Evolutionary conservation across 495 filamentous ascomycete species (phyloP).

Genomic region (Lophiostoma macrostomum): DNA sequence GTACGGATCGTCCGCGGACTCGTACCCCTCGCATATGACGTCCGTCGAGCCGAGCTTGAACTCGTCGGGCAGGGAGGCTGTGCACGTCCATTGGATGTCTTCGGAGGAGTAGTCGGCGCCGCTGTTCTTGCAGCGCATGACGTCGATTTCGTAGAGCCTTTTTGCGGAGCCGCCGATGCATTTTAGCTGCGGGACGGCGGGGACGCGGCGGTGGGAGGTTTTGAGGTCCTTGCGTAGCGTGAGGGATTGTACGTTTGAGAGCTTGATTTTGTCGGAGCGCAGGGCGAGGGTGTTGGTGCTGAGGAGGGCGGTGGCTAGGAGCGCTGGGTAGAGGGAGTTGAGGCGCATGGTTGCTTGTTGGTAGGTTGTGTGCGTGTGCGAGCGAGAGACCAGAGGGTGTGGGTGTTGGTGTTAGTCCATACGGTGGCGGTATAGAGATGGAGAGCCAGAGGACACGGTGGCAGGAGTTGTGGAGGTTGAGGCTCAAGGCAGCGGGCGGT

Average conservation of each 20-base stretch:
- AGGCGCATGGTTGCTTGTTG: slow-evolving; percentile 40
- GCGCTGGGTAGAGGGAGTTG: slow-evolving; percentile 39
- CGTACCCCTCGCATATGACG: slow-evolving; percentile 90
- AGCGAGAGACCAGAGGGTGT: too few relatives aligned
- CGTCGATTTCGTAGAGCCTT: slow-evolving; percentile 65
- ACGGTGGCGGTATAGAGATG: too few relatives aligned
- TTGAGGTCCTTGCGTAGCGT: slow-evolving; percentile 63
- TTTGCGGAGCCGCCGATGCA: slow-evolving; percentile 68
- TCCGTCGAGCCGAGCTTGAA: slow-evolving; percentile 89
- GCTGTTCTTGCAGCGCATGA: slow-evolving; percentile 84
- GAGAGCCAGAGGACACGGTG: too few relatives aligned
- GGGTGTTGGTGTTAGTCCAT: too few relatives aligned
- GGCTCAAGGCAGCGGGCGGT: too few relatives aligned
- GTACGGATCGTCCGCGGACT: slow-evolving; percentile 68
- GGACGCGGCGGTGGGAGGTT: slow-evolving; percentile 73
- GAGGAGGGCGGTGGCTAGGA: slow-evolving; percentile 36
- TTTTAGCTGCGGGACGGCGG: slow-evolving; percentile 75
- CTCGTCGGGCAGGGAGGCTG: slow-evolving; percentile 70
- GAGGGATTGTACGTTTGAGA: slow-evolving; percentile 72
- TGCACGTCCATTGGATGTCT: slow-evolving; percentile 82
- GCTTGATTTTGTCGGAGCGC: slow-evolving; percentile 61
- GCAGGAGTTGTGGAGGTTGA: too few relatives aligned
- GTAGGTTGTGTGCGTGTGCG: too few relatives aligned
- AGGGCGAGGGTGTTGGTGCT: slow-evolving; percentile 32
- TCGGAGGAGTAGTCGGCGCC: slow-evolving; percentile 51